These are phyloP conservation scores for Quercus parvula DNA, from an alignment of 306 rosid genomes.

Conservation along the genomic window DNA sequence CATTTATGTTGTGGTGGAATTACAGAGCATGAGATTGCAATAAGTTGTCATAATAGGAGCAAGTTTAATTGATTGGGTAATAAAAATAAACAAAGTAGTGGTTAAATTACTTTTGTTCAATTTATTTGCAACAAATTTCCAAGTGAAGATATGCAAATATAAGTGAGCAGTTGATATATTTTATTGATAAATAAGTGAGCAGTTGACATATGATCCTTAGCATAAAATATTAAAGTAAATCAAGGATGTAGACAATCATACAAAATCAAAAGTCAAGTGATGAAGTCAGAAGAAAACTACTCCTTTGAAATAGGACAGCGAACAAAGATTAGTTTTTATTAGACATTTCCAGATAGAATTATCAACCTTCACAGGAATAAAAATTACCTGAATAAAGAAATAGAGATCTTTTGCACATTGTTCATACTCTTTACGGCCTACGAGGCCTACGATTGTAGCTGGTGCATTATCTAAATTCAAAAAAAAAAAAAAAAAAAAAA, in stretches of 20 bases:
- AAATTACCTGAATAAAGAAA: conserved; percentile 86
- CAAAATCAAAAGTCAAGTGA: neutral
- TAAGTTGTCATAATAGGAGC: neutral
- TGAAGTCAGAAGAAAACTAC: neutral
- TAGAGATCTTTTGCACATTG: conserved; percentile 93
- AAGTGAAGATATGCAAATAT: neutral
- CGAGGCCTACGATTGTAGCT: conserved; percentile 80
- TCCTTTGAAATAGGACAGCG: neutral
- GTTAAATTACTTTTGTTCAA: neutral
- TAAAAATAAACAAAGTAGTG: neutral
- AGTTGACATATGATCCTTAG: neutral
- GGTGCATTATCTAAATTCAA: conserved; percentile 73
- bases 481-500: neutral
- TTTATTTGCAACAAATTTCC: neutral
- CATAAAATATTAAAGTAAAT: neutral
- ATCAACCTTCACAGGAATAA: neutral
- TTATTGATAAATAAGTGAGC: too few species aligned
- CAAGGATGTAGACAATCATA: neutral
- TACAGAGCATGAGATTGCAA: neutral
- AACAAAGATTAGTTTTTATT: conserved; percentile 10
- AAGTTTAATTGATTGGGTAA: neutral
- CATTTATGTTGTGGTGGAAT: neutral
- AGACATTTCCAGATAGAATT: conserved; percentile 1
- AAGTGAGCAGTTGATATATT: too few species aligned
- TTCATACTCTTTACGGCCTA: conserved; percentile 89